Evolutionary conservation across 2,329 filamentous ascomycete species (phyloP), one percentile per base, ranked within the genome.

Genomic region (Clonostachys rosea): DNA sequence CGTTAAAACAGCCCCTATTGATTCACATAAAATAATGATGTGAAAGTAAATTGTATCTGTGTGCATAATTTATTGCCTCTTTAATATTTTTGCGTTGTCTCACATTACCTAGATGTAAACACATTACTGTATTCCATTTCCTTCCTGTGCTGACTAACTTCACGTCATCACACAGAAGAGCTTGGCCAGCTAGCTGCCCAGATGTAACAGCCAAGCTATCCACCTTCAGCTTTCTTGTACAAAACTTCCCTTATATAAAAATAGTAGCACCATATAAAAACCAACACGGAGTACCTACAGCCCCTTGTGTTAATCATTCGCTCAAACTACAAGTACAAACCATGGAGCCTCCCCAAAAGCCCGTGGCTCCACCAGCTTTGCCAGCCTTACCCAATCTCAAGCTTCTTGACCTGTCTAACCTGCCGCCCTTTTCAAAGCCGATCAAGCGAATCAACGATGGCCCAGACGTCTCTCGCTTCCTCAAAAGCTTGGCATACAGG

Each of bases 371-470:
- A 39, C 35, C 44, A 30, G 39, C 56, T 47, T 46, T 52, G 44
- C 50, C 49, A 12, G 30, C 48, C 35, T 44, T 55, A 36, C 55
- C 59, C 42, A 61, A 64, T 48, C 69, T 81, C 40, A 64, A 70
- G 49, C 53, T 70, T n/a, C 67, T 87, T 43, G 73, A 81, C 59
- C 59, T 66, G 16, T 62, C 66, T 16, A 64, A 67, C n/a, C 52
- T 60, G 17, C 63, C 73, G 34, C 59, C 52, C n/a, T 96, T 96
- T 66, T 61, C 73, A 45, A 70, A 72, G 40, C 94, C 94, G 0
- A 62, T 64, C 48, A 99, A 97, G 67, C 77, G 77, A 59, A 99
- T 99, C 69, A 78, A 95, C 68, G 88, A 94, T 58, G 86, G 86
- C 48, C 73, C 84, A 50, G 91, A 97, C 74, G 87, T 99, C 47